Evolutionary conservation across 192 early-diverging fungal genomes (phyloP).

Genomic region (Pilobolus umbonatus): DNA sequence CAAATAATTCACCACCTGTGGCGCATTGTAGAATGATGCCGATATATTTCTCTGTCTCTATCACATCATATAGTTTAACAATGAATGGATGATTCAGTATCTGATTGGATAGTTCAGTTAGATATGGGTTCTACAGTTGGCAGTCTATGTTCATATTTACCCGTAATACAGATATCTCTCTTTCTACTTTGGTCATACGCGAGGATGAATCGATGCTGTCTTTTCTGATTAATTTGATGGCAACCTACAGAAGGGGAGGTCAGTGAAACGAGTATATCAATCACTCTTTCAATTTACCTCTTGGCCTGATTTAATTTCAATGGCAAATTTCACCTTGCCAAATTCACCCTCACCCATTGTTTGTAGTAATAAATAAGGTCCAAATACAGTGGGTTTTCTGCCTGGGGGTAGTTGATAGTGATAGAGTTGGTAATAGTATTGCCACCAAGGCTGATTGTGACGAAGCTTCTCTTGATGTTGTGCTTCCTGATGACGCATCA

Average conservation of each 20-base stretch:
- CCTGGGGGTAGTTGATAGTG: conserved; percentile 29
- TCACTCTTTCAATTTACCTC: conserved; percentile 45
- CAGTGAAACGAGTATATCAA: neutral
- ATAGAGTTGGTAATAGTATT: conserved; percentile 25
- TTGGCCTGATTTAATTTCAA: conserved; percentile 69
- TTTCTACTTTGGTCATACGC: conserved; percentile 84
- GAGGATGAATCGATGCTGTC: conserved; percentile 80
- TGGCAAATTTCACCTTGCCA: conserved; percentile 94
- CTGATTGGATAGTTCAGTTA: conserved; percentile 61
- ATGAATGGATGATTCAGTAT: conserved; percentile 87
- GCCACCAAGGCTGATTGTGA: conserved; percentile 35
- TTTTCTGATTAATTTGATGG: conserved; percentile 94
- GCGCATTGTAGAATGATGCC: conserved; percentile 97
- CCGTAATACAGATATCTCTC: conserved; percentile 92
- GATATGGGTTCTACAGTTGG: neutral
- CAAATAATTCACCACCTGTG: conserved; percentile 95
- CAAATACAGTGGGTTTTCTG: conserved; percentile 64
- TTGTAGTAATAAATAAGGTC: conserved; percentile 91
- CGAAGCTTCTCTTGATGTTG: conserved; percentile 20
- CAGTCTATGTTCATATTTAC: conserved; percentile 42
- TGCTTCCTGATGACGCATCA: conserved; percentile 6
- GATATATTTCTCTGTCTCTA: conserved; percentile 95
- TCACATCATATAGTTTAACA: conserved; percentile 89
- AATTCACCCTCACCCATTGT: conserved; percentile 98
- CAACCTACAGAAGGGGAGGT: conserved; percentile 49